Percentiles rank a stretch among this genome's conserved stretches.
phyloP scores from a whole-genome alignment of 106 monocot genomes.

The Cymbidium sinense region DNA sequence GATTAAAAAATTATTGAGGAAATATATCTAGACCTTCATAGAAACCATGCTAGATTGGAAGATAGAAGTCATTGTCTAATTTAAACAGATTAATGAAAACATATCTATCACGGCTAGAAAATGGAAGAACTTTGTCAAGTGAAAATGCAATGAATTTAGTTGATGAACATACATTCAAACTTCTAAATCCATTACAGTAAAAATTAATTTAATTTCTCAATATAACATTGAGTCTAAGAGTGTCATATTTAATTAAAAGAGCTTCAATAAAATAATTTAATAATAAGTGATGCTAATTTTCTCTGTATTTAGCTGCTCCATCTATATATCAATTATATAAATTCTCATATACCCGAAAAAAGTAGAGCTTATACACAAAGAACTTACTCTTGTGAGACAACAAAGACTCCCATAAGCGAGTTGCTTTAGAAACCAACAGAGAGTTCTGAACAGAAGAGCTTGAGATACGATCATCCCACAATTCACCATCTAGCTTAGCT shows the following conservation, averaged over 20 bases:
- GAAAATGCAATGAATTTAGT: not conserved
- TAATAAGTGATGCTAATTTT: no score
- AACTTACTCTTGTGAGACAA: conserved; percentile 80
- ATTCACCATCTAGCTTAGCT: conserved; percentile 80
- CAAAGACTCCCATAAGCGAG: conserved; percentile 92
- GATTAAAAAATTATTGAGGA: no score
- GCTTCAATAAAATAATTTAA: no score
- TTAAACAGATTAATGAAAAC: not conserved
- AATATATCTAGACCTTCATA: no score
- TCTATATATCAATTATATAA: not conserved
- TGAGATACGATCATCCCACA: conserved; percentile 79
- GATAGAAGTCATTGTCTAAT: not conserved
- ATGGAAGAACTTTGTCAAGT: not conserved
- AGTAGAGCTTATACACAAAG: not conserved
- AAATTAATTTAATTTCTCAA: not conserved
- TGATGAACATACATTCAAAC: no score
- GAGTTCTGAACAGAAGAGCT: conserved; percentile 64
- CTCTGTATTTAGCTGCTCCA: no score
- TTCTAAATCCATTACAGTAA: not conserved
- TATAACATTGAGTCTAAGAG: not conserved
- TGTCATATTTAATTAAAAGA: no score
- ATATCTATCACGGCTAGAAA: not conserved
- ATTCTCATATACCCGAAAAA: no score
- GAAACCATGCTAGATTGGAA: not conserved
- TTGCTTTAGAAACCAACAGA: conserved; percentile 81